These are phyloP conservation scores for Fusarium chaquense DNA, from an alignment of 2,329 filamentous ascomycete genomes.

Conservation along the genomic window DNA sequence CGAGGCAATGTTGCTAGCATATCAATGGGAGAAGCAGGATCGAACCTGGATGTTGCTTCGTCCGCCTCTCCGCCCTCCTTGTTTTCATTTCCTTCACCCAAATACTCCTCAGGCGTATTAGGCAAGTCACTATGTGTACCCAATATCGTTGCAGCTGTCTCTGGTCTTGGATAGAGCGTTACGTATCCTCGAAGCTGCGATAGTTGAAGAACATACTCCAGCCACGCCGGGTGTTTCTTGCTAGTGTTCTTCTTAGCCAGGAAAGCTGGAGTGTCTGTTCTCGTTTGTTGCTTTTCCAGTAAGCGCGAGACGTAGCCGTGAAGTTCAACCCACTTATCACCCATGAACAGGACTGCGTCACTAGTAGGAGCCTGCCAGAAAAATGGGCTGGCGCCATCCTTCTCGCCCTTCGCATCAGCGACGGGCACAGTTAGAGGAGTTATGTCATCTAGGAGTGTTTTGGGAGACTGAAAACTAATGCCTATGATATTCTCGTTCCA, in stretches of 20 bases:
- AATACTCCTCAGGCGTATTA: constrained; percentile 77
- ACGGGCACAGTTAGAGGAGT: constrained; percentile 64
- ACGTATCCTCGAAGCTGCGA: constrained; percentile 81
- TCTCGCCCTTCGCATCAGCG: constrained; percentile 29
- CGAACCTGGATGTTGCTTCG: constrained; percentile 50
- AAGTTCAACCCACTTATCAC: constrained; percentile 87
- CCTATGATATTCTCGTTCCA: constrained; percentile 74
- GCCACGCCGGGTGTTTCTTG: constrained; percentile 78
- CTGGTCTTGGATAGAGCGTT: constrained; percentile 79
- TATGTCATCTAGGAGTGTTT: constrained; percentile 70
- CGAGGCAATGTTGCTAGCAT: constrained; percentile 64
- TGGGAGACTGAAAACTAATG: constrained; percentile 82
- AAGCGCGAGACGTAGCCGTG: constrained; percentile 81
- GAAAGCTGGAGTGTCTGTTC: constrained; percentile 54
- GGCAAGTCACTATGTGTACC: constrained; percentile 83
- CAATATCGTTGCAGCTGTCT: constrained; percentile 67
- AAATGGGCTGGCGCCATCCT: constrained; percentile 66
- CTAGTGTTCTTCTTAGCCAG: constrained; percentile 70
- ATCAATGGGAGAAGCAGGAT: constrained; percentile 57
- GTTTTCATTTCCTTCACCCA: constrained; percentile 45
- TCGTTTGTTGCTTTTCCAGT: constrained; percentile 59
- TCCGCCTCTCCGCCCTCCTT: constrained; percentile 48
- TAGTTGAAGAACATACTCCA: constrained; percentile 82
- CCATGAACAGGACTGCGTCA: constrained; percentile 84
- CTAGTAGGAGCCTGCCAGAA: constrained; percentile 88